phyloP scores from a whole-genome alignment of 345 rosid genomes.

The Rhodamnia argentea region DNA sequence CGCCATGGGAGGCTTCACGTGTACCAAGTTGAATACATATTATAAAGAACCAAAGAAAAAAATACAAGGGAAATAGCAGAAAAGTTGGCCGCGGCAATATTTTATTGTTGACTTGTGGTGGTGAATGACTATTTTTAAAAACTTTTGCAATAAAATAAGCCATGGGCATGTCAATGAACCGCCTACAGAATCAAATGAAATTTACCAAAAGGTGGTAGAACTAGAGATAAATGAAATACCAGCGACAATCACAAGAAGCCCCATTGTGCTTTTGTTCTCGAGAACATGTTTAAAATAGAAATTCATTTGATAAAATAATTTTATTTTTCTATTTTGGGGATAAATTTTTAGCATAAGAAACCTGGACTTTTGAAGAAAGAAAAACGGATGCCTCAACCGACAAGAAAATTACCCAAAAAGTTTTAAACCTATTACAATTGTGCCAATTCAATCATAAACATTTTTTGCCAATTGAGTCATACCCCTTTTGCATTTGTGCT shows the following conservation, averaged over 20 bases:
- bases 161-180: not conserved
- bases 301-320: no score
- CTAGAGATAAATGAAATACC: not conserved
- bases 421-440: rapidly evolving
- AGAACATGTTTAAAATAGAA: no score
- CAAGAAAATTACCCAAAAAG: no score
- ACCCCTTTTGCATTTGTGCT: no score
- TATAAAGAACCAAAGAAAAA: not conserved
- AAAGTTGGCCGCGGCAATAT: not conserved
- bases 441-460: no score
- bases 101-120: not conserved
- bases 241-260: not conserved
- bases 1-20: not conserved
- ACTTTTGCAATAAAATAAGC: not conserved
- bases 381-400: not conserved
- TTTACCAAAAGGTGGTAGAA: not conserved
- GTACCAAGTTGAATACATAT: not conserved
- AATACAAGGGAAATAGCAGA: not conserved
- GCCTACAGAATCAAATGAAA: not conserved
- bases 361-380: not conserved
- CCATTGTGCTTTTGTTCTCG: not conserved
- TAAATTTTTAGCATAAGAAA: not conserved
- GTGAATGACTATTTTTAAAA: not conserved
- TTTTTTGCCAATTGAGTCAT: no score
- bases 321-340: no score